These are phyloP conservation scores for Metrosideros polymorpha DNA, from an alignment of 441 rosid genomes.

Conservation along the genomic window DNA sequence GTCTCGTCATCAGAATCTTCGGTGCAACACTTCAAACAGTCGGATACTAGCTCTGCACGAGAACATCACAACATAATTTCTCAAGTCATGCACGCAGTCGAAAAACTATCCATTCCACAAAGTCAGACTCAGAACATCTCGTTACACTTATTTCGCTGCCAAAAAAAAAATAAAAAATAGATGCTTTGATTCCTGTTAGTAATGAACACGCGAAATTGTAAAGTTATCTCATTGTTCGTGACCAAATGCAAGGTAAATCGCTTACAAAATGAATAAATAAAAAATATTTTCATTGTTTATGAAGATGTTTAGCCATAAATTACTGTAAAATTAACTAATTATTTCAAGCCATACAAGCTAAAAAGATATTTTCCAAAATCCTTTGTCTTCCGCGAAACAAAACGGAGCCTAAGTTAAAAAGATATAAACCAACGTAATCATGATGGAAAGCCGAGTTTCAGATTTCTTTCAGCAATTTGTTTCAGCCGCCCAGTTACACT, in stretches of 20 bases:
- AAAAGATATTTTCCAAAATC: no score
- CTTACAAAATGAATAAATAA: no score
- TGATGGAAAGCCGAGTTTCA: background rate
- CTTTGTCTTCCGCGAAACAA: no score
- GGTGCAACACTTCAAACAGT: conserved; percentile 89
- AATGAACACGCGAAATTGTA: background rate
- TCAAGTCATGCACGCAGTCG: background rate
- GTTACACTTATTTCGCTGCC: background rate
- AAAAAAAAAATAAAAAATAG: no score
- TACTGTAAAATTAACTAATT: no score
- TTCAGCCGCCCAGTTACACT: background rate
- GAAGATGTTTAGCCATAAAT: no score
- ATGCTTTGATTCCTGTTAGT: background rate
- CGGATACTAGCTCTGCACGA: conserved; percentile 76
- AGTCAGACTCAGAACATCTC: background rate
- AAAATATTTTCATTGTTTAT: no score
- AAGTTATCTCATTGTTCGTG: background rate
- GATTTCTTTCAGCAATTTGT: background rate
- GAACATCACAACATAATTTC: background rate
- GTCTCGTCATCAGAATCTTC: conserved; percentile 86
- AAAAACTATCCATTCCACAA: background rate
- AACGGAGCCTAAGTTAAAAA: no score
- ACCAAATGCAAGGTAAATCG: background rate
- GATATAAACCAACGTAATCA: background rate
- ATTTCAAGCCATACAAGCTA: no score